These are phyloP conservation scores for Fomitopsis pulvina DNA, from an alignment of 768 basidiomycete species.

Conservation along the genomic window DNA sequence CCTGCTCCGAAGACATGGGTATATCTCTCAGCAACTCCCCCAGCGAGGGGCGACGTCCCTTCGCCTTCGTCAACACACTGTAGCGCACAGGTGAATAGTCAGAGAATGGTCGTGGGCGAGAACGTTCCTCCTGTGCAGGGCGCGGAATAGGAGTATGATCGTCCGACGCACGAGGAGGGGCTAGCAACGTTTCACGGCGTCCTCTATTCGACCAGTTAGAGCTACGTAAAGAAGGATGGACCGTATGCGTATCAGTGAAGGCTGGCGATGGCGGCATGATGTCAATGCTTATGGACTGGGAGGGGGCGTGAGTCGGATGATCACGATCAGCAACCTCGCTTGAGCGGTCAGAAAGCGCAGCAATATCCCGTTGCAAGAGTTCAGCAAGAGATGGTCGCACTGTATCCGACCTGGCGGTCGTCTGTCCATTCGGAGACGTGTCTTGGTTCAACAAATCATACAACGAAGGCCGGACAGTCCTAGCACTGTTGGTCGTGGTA, in stretches of 20 bases:
- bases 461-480: constrained; percentile 13
- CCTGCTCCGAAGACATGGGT: not conserved
- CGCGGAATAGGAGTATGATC: not conserved
- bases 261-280: not conserved
- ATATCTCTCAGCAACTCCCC: not conserved
- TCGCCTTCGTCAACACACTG: no score
- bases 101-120: not conserved
- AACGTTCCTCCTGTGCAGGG: not conserved
- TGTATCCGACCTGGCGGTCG: not conserved
- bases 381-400: not conserved
- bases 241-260: not conserved
- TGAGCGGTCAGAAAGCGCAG: not conserved
- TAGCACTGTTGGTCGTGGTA: constrained; percentile 4
- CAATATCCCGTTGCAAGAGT: not conserved
- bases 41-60: not conserved
- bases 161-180: not conserved
- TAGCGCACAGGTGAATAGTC: not conserved
- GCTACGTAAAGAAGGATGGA: not conserved
- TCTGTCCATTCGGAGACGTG: not conserved
- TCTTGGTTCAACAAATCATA: constrained; percentile 12
- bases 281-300: not conserved
- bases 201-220: not conserved
- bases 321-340: not conserved
- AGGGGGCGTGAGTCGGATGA: not conserved
- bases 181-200: not conserved